These are phyloP conservation scores for Mycogone perniciosa DNA, from an alignment of 2,329 filamentous ascomycete species.

Conservation along the genomic window DNA sequence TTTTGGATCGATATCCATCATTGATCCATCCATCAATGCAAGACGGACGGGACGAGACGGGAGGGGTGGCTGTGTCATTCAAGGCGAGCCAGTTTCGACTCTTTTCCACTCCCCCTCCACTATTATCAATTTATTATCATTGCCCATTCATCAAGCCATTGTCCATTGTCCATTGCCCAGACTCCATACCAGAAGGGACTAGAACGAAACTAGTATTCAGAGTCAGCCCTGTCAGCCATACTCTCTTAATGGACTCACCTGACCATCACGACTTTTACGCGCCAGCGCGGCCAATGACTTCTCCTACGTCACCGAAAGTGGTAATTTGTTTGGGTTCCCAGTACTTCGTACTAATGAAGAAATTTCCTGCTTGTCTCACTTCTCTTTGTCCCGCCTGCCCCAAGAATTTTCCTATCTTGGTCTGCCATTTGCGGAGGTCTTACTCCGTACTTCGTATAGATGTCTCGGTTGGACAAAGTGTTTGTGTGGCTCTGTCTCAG, in stretches of 20 bases:
- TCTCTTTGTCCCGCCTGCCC: neutral
- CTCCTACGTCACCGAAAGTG: neutral
- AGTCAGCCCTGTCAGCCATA: conserved; percentile 2
- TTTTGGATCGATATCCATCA: neutral
- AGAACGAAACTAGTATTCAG: neutral
- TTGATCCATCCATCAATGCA: neutral
- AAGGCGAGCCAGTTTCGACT: neutral
- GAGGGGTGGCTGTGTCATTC: conserved; percentile 1
- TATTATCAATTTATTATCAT: neutral
- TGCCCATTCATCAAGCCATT: neutral
- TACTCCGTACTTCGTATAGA: neutral
- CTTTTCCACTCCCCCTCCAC: neutral
- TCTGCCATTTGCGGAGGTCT: neutral
- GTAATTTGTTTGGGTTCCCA: neutral
- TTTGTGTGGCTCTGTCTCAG: neutral
- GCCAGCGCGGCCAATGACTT: neutral
- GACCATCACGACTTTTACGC: neutral
- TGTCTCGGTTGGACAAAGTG: neutral
- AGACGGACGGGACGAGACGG: neutral
- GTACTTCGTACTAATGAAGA: no score
- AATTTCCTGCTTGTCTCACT: neutral
- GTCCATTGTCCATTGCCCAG: neutral
- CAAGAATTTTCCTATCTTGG: neutral
- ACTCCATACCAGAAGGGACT: neutral
- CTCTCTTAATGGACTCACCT: neutral